Conservation (phyloP, 495 filamentous ascomycete species). For the Clohesyomyces aquaticus region DNA sequence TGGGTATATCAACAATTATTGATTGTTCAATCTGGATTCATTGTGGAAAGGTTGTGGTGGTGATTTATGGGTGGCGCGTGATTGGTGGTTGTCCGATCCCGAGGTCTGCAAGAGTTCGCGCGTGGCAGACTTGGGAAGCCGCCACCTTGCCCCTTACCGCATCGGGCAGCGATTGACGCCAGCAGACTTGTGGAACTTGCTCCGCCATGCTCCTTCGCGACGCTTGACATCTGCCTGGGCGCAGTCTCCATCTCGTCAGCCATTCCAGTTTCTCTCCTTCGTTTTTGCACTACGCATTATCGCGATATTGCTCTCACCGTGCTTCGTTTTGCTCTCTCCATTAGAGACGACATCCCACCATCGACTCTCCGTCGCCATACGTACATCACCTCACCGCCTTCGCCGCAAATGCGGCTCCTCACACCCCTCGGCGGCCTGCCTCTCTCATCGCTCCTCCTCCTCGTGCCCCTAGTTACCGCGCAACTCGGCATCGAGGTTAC, state of each 20-base stretch:
- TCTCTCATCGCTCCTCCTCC: slow-evolving; percentile 18
- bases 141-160: background rate
- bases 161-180: background rate
- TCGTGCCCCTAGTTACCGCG: slow-evolving; percentile 22
- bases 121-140: background rate
- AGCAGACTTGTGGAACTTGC: no score
- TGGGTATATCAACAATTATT: background rate
- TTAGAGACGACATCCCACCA: background rate
- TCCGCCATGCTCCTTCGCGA: background rate
- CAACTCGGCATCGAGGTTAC: slow-evolving; percentile 76
- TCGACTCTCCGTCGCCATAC: background rate
- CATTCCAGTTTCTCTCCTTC: background rate
- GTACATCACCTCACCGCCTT: background rate
- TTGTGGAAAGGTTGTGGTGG: background rate
- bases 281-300: background rate
- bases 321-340: background rate
- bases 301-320: background rate
- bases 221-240: background rate
- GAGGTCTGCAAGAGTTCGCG: no score
- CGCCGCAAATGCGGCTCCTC: slow-evolving; percentile 33
- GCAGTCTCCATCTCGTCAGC: background rate
- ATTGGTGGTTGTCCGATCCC: background rate
- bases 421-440: slow-evolving; percentile 23
- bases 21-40: background rate
- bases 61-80: slow-evolving; percentile 3